phyloP scores from a whole-genome alignment of 192 early-diverging fungal species.

The Coemansia sp. region DNA sequence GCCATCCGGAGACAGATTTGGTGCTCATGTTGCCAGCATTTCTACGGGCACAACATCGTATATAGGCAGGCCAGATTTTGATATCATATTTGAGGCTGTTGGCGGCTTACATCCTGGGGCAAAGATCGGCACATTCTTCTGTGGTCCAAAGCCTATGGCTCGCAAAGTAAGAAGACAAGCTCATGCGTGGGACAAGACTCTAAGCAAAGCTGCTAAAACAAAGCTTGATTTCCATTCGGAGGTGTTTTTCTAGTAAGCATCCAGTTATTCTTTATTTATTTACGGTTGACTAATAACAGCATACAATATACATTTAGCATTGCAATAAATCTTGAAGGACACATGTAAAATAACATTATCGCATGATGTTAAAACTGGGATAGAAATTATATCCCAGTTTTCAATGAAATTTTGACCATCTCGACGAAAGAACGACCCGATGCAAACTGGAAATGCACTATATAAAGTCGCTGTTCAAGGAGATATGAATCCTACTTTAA shows the following conservation, averaged over 20 bases:
- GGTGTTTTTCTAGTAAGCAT: conserved; percentile 15
- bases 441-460: too few relatives aligned
- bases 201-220: conserved; percentile 20
- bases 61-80: conserved; percentile 77
- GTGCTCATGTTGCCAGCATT: conserved; percentile 61
- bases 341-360: too few relatives aligned
- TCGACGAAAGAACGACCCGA: too few relatives aligned
- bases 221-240: conserved; percentile 31
- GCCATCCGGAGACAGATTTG: conserved; percentile 51
- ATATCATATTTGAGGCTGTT: conserved; percentile 65
- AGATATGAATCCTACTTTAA: too few relatives aligned
- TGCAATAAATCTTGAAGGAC: too few relatives aligned
- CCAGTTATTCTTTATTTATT: too few relatives aligned
- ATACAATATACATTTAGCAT: too few relatives aligned
- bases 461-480: too few relatives aligned
- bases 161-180: conserved; percentile 56
- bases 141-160: conserved; percentile 73
- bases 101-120: conserved; percentile 58
- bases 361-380: too few relatives aligned
- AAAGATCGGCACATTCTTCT: conserved; percentile 83
- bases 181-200: conserved; percentile 32
- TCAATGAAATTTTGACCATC: too few relatives aligned
- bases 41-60: conserved; percentile 67
- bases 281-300: too few relatives aligned
- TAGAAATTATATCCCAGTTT: too few relatives aligned